Evolutionary conservation across 768 basidiomycete genomes (phyloP).

Genomic region (Tylopilus balloui): DNA sequence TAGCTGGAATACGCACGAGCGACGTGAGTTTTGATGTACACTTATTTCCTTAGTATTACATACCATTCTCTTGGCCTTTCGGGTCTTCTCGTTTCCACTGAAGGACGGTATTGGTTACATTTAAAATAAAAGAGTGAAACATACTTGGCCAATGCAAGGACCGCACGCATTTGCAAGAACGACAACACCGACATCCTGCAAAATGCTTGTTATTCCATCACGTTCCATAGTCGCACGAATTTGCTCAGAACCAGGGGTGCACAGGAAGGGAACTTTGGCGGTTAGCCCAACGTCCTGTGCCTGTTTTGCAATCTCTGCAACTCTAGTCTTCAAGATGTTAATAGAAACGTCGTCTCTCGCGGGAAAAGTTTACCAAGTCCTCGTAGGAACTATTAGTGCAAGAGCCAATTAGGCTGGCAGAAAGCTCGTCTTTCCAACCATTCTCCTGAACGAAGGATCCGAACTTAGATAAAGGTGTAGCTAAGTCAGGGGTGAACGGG

Average conservation of each 20-base stretch:
- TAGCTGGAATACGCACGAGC: conserved; percentile 48
- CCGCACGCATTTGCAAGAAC: conserved; percentile 98
- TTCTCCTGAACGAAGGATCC: conserved; percentile 72
- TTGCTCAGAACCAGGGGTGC: conserved; percentile 90
- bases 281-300: conserved; percentile 80
- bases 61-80: conserved; percentile 87
- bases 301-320: conserved; percentile 87
- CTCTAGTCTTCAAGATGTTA: conserved; percentile 61
- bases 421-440: conserved; percentile 91
- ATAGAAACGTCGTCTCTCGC: neutral
- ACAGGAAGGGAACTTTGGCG: conserved; percentile 81
- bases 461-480: conserved; percentile 91
- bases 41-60: conserved; percentile 15
- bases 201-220: conserved; percentile 74
- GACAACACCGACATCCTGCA: conserved; percentile 88
- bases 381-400: conserved; percentile 99
- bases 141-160: conserved; percentile 93
- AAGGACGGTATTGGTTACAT: conserved; percentile 6
- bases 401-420: conserved; percentile 92
- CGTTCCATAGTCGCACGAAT: conserved; percentile 97
- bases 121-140: conserved; percentile 10
- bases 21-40: conserved; percentile 4
- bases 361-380: conserved; percentile 61
- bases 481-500: conserved; percentile 95
- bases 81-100: conserved; percentile 93